These are phyloP conservation scores for Neospermospora avenae DNA, from an alignment of 2,329 filamentous ascomycete genomes.

Conservation along the genomic window DNA sequence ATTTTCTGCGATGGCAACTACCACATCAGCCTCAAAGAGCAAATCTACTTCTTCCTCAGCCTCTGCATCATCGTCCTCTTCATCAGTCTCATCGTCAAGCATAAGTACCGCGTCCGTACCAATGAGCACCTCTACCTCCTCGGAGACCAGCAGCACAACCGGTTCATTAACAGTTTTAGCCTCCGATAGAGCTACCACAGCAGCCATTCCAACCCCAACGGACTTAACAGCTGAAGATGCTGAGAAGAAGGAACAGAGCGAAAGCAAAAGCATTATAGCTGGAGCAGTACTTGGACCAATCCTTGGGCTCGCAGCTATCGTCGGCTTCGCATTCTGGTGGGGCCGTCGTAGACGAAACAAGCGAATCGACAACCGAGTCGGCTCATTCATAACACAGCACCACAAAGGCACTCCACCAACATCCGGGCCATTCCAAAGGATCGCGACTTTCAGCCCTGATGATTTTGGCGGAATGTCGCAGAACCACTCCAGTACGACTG, in stretches of 20 bases:
- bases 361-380: conserved; percentile 8
- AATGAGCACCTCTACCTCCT: background rate
- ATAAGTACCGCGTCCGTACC: background rate
- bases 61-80: background rate
- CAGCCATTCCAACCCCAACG: conserved; percentile 4
- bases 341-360: conserved; percentile 15
- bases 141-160: background rate
- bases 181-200: conserved; percentile 3
- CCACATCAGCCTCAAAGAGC: conserved; percentile 2
- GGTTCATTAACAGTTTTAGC: conserved; percentile 1
- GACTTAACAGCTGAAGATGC: background rate
- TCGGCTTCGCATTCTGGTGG: conserved; percentile 20
- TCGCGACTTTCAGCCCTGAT: conserved; percentile 1
- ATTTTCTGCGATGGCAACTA: conserved; percentile 5
- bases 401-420: conserved; percentile 8
- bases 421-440: conserved; percentile 12
- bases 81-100: conserved; percentile 8
- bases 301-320: conserved; percentile 21
- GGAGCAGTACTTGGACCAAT: conserved; percentile 24
- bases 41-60: background rate
- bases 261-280: conserved; percentile 22
- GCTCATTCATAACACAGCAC: conserved; percentile 17
- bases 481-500: background rate
- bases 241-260: conserved; percentile 6
- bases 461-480: background rate